These are phyloP conservation scores for Spirogloea muscicola DNA, from an alignment of 139 green algal species.

Conservation along the genomic window DNA sequence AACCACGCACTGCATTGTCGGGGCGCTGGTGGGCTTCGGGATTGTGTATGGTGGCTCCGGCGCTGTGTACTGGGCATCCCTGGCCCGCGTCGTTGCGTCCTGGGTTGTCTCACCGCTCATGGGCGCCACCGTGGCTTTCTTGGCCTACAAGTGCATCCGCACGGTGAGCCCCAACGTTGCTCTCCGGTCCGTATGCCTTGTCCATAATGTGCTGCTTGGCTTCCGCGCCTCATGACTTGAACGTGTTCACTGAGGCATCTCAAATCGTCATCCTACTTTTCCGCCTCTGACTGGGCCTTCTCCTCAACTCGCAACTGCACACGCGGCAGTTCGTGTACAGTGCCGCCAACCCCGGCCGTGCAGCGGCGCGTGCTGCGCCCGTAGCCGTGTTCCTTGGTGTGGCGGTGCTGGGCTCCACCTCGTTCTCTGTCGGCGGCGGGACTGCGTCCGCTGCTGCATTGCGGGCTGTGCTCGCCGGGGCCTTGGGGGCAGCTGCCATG, in stretches of 20 bases:
- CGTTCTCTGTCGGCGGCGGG: background rate
- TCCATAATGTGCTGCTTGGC: no score
- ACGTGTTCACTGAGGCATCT: no score
- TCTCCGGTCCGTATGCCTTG: background rate
- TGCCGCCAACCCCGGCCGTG: conserved; percentile 5
- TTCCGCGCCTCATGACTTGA: no score
- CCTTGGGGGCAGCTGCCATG: background rate
- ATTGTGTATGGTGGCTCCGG: conserved; percentile 25
- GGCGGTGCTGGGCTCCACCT: background rate
- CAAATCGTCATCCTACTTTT: no score
- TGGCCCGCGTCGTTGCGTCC: conserved; percentile 26
- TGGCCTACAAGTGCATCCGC: conserved; percentile 39
- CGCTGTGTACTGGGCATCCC: conserved; percentile 31
- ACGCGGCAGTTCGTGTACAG: conserved; percentile 19
- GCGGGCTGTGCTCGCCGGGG: background rate
- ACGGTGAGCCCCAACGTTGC: background rate
- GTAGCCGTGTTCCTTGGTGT: conserved; percentile 30
- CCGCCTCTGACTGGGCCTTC: no score
- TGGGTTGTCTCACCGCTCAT: conserved; percentile 44
- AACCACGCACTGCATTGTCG: conserved; percentile 45
- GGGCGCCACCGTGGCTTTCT: conserved; percentile 23
- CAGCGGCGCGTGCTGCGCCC: conserved; percentile 7
- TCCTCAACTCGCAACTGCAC: background rate
- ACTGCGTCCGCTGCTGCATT: no score
- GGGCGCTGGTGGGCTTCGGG: conserved; percentile 29